Conservation (phyloP, 2,329 filamentous ascomycete species). For the Fusarium concolor region DNA sequence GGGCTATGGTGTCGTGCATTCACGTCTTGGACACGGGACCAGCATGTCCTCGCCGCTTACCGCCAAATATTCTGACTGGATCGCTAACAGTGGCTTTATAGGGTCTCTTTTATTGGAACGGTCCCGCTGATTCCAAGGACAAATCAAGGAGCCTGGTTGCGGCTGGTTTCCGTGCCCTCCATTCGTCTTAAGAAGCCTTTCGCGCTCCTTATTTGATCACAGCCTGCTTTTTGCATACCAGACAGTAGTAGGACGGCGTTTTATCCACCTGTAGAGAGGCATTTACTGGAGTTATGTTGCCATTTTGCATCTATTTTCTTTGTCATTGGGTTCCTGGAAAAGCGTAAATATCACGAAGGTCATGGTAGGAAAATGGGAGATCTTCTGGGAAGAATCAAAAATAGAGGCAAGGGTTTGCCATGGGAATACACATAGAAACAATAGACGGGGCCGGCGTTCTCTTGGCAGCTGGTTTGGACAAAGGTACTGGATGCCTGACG, state of each 20-base stretch:
- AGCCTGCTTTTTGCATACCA: constrained; percentile 30
- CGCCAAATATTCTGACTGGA: not conserved
- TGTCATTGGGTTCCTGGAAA: constrained; percentile 12
- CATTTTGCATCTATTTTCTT: constrained; percentile 9
- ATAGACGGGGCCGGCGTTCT: constrained; percentile 45
- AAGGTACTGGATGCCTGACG: constrained; percentile 26
- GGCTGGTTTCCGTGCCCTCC: constrained; percentile 68
- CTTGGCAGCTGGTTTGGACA: constrained; percentile 19
- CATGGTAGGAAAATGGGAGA: constrained; percentile 24
- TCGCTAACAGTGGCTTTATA: constrained; percentile 48
- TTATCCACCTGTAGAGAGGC: constrained; percentile 29
- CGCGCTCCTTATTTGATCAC: constrained; percentile 19
- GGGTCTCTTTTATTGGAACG: constrained; percentile 86
- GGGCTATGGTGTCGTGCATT: constrained; percentile 21
- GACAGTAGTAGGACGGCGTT: constrained; percentile 37
- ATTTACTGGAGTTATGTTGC: constrained; percentile 35
- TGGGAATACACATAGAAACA: constrained; percentile 31
- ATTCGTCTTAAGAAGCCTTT: constrained; percentile 51
- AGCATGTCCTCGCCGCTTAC: constrained; percentile 21
- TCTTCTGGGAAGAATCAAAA: constrained; percentile 33
- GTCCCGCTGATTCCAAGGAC: constrained; percentile 74
- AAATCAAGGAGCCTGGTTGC: constrained; percentile 68
- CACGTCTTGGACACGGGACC: constrained; percentile 23
- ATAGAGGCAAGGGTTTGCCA: constrained; percentile 26
- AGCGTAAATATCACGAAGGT: constrained; percentile 26